These are phyloP conservation scores for Calonectria hongkongensis DNA, from an alignment of 2,329 filamentous ascomycete species.

Conservation along the genomic window DNA sequence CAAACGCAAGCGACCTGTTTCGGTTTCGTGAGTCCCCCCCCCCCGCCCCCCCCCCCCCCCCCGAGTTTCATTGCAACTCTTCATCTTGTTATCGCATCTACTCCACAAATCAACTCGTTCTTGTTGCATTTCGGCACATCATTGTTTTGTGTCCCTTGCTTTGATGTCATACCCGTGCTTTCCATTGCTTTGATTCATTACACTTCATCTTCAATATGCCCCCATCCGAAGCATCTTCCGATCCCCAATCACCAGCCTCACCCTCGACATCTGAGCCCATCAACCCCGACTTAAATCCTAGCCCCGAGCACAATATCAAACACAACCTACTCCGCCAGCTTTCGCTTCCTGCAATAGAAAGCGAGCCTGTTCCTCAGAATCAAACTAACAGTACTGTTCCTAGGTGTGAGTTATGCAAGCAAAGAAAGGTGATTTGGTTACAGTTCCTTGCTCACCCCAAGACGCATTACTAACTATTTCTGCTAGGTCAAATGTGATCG, in stretches of 20 bases:
- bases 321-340: conserved; percentile 39
- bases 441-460: background rate
- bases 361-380: conserved; percentile 40
- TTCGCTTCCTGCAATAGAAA: conserved; percentile 42
- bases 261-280: conserved; percentile 29
- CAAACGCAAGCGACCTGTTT: conserved; percentile 77
- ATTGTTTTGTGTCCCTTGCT: background rate
- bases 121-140: conserved; percentile 33
- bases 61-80: conserved; percentile 33
- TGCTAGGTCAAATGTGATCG: conserved; percentile 83
- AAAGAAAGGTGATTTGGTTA: conserved; percentile 78
- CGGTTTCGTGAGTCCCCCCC: conserved; percentile 71
- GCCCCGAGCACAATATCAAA: conserved; percentile 42
- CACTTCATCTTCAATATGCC: conserved; percentile 44
- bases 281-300: conserved; percentile 32
- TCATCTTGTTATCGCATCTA: conserved; percentile 24
- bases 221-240: conserved; percentile 42
- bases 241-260: conserved; percentile 44
- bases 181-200: background rate
- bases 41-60: conserved; percentile 35
- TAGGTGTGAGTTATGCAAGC: conserved; percentile 87
- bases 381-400: conserved; percentile 61
- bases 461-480: conserved; percentile 40
- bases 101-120: conserved; percentile 9
- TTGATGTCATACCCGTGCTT: conserved; percentile 15